A percentile compares a stretch with the other conserved stretches of the same genome.
phyloP scores from a whole-genome alignment of 495 filamentous ascomycete genomes.

The Cenococcum geophilum region DNA sequence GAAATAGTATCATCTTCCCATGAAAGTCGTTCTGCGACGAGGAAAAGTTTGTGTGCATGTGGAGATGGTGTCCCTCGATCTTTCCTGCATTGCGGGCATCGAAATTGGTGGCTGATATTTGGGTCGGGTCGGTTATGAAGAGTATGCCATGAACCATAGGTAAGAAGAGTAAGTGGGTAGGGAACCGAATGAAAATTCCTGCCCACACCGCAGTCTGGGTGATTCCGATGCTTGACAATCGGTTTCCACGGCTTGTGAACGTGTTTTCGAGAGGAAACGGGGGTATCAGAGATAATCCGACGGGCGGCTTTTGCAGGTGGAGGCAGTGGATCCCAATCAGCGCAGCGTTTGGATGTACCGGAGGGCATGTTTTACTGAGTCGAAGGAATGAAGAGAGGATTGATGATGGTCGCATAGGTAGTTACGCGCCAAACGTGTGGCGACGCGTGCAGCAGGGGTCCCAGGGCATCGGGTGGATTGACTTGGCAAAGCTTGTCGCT shows the following conservation, averaged over 20 bases:
- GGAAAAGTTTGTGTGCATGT: constrained; percentile 22
- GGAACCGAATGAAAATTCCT: constrained; percentile 23
- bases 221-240: constrained; percentile 2
- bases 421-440: too few relatives aligned
- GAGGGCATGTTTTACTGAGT: background rate
- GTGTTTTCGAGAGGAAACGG: background rate
- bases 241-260: background rate
- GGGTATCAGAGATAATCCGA: background rate
- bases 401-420: too few relatives aligned
- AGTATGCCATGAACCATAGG: constrained; percentile 21
- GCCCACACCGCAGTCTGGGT: constrained; percentile 20
- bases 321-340: background rate
- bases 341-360: background rate
- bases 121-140: constrained; percentile 15
- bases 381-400: too few relatives aligned
- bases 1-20: constrained; percentile 9
- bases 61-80: constrained; percentile 1
- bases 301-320: background rate
- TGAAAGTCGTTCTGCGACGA: constrained; percentile 24
- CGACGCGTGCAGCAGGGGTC: background rate
- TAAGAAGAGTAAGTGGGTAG: constrained; percentile 20
- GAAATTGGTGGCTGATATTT: constrained; percentile 1
- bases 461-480: background rate
- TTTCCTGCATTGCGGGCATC: constrained; percentile 10
- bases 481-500: background rate